Evolutionary conservation across 169 alveolate species (phyloP), one percentile per base, ranked within the genome.

Genomic region (Plasmodium reichenowi): DNA sequence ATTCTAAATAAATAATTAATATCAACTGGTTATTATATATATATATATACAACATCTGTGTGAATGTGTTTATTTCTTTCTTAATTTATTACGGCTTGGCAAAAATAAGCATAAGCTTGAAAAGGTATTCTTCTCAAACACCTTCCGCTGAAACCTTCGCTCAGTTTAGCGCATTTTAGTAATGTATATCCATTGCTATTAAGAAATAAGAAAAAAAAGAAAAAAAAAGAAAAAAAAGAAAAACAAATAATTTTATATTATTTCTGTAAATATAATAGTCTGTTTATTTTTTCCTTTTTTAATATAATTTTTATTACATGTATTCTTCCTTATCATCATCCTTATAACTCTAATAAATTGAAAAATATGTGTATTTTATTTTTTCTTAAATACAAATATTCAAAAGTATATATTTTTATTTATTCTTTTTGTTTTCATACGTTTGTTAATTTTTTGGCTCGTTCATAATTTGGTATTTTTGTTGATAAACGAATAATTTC

Each of bases 81-180:
- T 20, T 56, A 56, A 1, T 52, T 22, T 45, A 56, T 83, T 83
- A 83, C 91, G 47, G 91, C 91, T 83, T 83, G 91, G 60, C 91
- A 83, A 72, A 83, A 83, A 59, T 83, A 83, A 52, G 91, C 91
- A 63, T 83, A 94, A 1, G 96, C 96, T 50, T 91, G 93, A 62
- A 95, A 95, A 13, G 97, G 97, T 5, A 95, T 92, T 58, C 95
- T 93, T 47, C 97, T 72, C 54, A 95, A 26, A 38, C 94, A 87
- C 17, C 97, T 75, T 3, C 97, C 97, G 13, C 96, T 93, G 47
- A 95, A 88, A 0, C 93, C 95, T 3, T 88, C 72, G 45, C 93
- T 71, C 62, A 45, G 59, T 56, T 68, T 72, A 8, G 94, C 63
- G 32, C 94, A 88, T 22, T 92, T 63, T 47, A 88, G 58, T 38